Base-by-base conservation (phyloP, 208 protist genomes). In the Trypanosoma grayi region DNA sequence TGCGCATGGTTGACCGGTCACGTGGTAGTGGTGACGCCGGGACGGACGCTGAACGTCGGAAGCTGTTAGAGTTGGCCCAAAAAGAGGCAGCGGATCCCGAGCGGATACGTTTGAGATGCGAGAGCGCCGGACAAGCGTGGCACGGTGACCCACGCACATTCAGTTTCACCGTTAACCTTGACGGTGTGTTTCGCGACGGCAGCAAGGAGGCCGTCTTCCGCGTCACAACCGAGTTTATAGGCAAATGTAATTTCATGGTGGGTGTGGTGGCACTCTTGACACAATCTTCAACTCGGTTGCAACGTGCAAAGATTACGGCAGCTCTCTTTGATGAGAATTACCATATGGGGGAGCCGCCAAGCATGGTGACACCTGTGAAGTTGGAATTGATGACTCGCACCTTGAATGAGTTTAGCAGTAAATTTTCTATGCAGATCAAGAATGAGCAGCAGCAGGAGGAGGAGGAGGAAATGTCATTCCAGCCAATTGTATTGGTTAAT, bases 261-360 rank as follows among this genome's bases (percentile, higher is more conserved):
- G 78, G 51, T 43, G 57, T 75, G n/a, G 24, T 70, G 0, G 75
- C 63, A 14, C 70, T 91, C 0, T 44, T 85, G 18, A 70, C 69
- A 0, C 41, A 39, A 5, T 40, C 34, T 13, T 68, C 80, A 33
- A 79, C 80, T 11, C 63, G 72, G 11, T 47, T 69, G 36, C 74
- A 85, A 41, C 77, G 81, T 62, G 65, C 75, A 56, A 46, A 61
- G 20, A 80, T 91, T 43, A 79, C 69, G 8, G 66, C 73, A 33
- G 31, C 34, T 0, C 48, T 59, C n/a, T 87, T 77, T 69, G 52
- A 77, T 67, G 53, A 45, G 5, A 50, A 60, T 44, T 68, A 75
- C 50, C 25, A 65, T 0, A 53, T 7, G 11, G 46, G 41, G 14
- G 55, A 37, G 6, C 5, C 27, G 16, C 25, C 22, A 37, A 31